Percentiles rank a stretch among this genome's conserved stretches.
These are phyloP conservation scores for Epichloe aotearoae DNA, from an alignment of 2,329 filamentous ascomycete species.

Conservation along the genomic window DNA sequence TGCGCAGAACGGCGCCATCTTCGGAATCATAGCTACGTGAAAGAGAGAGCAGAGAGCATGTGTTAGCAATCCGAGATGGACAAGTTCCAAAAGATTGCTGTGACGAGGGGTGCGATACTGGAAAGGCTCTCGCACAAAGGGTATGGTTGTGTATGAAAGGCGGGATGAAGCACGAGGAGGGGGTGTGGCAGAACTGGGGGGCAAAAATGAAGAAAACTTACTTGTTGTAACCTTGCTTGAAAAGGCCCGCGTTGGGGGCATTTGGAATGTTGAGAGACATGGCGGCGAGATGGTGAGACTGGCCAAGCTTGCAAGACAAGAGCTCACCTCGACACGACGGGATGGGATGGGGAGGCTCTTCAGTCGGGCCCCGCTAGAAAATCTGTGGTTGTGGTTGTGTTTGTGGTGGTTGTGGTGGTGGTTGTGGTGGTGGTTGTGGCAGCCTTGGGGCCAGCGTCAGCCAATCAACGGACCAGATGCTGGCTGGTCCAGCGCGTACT, in stretches of 20 bases:
- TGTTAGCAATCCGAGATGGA: conserved; percentile 3
- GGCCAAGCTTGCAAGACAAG: conserved; percentile 9
- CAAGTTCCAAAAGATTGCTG: too few species aligned
- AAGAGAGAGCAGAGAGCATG: conserved; percentile 7
- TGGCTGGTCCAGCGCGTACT: too few species aligned
- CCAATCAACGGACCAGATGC: too few species aligned
- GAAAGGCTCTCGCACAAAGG: background rate
- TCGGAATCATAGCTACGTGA: conserved; percentile 87
- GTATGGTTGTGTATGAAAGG: background rate
- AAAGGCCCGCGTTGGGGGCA: conserved; percentile 83
- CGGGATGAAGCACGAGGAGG: conserved; percentile 3
- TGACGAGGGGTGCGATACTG: too few species aligned
- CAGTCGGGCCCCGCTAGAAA: background rate
- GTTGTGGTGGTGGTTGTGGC: background rate
- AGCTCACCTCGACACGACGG: conserved; percentile 4
- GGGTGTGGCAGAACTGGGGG: conserved; percentile 6
- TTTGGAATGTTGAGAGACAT: conserved; percentile 97
- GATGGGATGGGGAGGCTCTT: background rate
- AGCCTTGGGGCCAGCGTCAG: too few species aligned
- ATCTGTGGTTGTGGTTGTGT: background rate
- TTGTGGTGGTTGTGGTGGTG: too few species aligned
- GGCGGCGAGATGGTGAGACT: conserved; percentile 11
- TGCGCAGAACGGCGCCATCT: conserved; percentile 95
- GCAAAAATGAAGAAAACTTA: conserved; percentile 31
- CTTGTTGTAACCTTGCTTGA: conserved; percentile 96